Percentiles rank a stretch among this genome's conserved stretches.
Evolutionary conservation across 345 rosid species (phyloP).

Genomic region (Citrus mangshanensis): DNA sequence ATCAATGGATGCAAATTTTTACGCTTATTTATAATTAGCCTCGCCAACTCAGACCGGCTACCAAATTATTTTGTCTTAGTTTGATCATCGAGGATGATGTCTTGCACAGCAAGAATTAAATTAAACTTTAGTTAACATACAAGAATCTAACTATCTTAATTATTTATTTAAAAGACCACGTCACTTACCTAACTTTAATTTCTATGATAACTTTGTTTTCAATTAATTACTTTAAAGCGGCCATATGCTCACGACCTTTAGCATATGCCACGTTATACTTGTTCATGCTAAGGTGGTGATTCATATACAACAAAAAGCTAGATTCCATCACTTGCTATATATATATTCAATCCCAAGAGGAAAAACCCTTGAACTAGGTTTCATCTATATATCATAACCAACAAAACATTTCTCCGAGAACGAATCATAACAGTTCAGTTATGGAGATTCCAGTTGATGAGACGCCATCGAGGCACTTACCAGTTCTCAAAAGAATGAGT

Average conservation of each 20-base stretch:
- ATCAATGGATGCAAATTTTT: background rate
- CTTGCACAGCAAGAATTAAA: background rate
- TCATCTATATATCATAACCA: slow-evolving; percentile 5
- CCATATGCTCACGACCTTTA: background rate
- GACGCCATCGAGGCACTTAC: slow-evolving; percentile 23
- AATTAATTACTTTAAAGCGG: slow-evolving; percentile 10
- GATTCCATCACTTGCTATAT: slow-evolving; percentile 12
- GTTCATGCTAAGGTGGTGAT: slow-evolving; percentile 26
- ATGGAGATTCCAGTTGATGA: slow-evolving; percentile 21
- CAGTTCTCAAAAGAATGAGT: slow-evolving; percentile 38
- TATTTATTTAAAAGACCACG: background rate
- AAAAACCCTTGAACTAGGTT: slow-evolving; percentile 10
- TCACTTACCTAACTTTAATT: background rate
- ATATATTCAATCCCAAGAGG: background rate
- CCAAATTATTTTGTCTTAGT: background rate
- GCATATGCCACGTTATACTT: slow-evolving; percentile 10
- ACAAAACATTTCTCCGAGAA: no score
- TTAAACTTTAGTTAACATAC: background rate
- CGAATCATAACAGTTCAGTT: background rate
- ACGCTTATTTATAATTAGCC: background rate
- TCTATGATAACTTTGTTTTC: no score
- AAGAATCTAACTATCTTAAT: background rate
- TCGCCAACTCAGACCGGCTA: background rate
- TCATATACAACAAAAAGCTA: slow-evolving; percentile 27
- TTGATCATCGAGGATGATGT: background rate